phyloP scores from a whole-genome alignment of 2,329 filamentous ascomycete species.

The Aspergillus ibericus region DNA sequence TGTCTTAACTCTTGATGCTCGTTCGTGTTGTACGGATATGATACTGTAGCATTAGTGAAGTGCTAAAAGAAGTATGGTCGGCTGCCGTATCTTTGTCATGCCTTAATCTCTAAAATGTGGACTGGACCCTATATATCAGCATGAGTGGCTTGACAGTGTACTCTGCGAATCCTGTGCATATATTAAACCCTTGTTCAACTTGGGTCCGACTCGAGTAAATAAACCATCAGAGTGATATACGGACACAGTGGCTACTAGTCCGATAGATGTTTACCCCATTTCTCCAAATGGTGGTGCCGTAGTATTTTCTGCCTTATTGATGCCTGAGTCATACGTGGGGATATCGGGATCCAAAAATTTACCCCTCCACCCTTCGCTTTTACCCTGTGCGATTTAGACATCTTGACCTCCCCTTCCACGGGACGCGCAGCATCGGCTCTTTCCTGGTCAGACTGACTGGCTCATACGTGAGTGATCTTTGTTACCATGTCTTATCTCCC shows the following conservation, averaged over 20 bases:
- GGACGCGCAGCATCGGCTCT: slow-evolving; percentile 5
- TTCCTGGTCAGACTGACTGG: neutral
- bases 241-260: neutral
- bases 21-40: no score
- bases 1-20: no score
- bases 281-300: neutral
- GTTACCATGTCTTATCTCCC: neutral
- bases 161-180: no score
- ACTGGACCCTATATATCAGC: no score
- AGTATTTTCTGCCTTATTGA: neutral
- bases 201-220: no score
- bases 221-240: no score
- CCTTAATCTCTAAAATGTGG: no score
- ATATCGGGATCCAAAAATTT: slow-evolving; percentile 30
- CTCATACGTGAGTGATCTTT: neutral
- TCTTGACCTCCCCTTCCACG: slow-evolving; percentile 9
- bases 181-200: no score
- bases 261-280: neutral
- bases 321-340: slow-evolving; percentile 32
- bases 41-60: no score
- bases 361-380: slow-evolving; percentile 28
- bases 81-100: no score
- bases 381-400: slow-evolving; percentile 16
- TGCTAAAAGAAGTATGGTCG: no score
- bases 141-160: no score